A percentile compares a stretch with the other conserved stretches of the same genome.
phyloP scores from a whole-genome alignment of 345 rosid genomes.

The Citrus medica region DNA sequence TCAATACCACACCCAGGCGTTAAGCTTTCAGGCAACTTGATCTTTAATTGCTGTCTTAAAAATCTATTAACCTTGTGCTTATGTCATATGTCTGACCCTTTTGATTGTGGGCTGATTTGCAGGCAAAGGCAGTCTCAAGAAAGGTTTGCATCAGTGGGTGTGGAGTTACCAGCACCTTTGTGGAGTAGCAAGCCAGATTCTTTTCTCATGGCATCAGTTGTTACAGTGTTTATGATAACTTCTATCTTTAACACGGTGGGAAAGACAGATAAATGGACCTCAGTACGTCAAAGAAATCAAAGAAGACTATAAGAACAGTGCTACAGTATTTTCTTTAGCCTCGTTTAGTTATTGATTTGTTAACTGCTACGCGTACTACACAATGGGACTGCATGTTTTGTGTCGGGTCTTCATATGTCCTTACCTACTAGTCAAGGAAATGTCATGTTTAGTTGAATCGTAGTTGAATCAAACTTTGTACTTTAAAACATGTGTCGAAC shows the following conservation, averaged over 20 bases:
- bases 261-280: slow-evolving; percentile 19
- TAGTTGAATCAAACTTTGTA: too few relatives aligned
- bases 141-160: slow-evolving; percentile 55
- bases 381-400: too few relatives aligned
- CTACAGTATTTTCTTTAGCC: not conserved
- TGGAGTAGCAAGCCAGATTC: slow-evolving; percentile 32
- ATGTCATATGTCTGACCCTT: not conserved
- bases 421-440: too few relatives aligned
- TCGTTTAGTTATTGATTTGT: not conserved
- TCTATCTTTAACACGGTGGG: slow-evolving; percentile 24
- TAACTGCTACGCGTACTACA: too few relatives aligned
- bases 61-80: not conserved
- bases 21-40: not conserved
- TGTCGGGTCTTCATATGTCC: too few relatives aligned
- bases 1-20: not conserved
- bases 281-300: slow-evolving; percentile 5
- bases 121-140: slow-evolving; percentile 51
- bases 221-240: slow-evolving; percentile 33
- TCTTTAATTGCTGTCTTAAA: not conserved
- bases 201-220: slow-evolving; percentile 21
- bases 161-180: slow-evolving; percentile 28
- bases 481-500: too few relatives aligned
- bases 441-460: too few relatives aligned
- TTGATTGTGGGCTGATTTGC: slow-evolving; percentile 13
- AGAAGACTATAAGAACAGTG: slow-evolving; percentile 2